These are phyloP conservation scores for Solanum ahanhuiri DNA, from an alignment of 257 asterid species.

Conservation along the genomic window DNA sequence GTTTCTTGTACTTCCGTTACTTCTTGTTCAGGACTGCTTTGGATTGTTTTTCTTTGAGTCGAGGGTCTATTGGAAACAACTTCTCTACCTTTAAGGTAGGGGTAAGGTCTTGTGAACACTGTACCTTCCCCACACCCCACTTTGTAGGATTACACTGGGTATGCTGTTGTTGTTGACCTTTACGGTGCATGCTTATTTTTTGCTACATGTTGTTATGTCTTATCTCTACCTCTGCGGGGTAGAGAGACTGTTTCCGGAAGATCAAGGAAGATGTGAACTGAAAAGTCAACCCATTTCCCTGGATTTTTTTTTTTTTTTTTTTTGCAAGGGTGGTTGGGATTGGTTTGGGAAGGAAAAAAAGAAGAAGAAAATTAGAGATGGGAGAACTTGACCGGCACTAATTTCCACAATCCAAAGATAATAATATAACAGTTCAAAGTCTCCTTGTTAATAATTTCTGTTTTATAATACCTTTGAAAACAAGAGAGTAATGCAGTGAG, in stretches of 20 bases:
- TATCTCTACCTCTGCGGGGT: background rate
- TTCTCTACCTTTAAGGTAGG: background rate
- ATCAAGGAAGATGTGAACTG: background rate
- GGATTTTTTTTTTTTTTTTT: background rate
- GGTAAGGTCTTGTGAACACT: background rate
- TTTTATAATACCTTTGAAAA: background rate
- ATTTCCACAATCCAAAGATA: background rate
- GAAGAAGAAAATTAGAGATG: background rate
- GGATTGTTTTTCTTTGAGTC: background rate
- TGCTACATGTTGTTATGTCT: background rate
- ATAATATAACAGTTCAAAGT: background rate
- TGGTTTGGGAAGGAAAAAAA: background rate
- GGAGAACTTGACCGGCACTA: background rate
- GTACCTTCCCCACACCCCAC: background rate
- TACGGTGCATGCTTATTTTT: background rate
- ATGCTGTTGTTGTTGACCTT: background rate
- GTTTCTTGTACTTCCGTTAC: background rate
- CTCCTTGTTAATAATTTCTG: background rate
- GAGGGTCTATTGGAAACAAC: background rate
- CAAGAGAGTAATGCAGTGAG: background rate
- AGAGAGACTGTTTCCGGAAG: background rate
- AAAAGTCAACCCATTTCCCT: background rate
- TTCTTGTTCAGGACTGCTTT: background rate
- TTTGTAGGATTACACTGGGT: background rate
- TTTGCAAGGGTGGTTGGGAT: background rate